A percentile compares a stretch with the other conserved stretches of the same genome.
Evolutionary conservation across 257 asterid genomes (phyloP).

Genomic region (Primulina huaijiensis): DNA sequence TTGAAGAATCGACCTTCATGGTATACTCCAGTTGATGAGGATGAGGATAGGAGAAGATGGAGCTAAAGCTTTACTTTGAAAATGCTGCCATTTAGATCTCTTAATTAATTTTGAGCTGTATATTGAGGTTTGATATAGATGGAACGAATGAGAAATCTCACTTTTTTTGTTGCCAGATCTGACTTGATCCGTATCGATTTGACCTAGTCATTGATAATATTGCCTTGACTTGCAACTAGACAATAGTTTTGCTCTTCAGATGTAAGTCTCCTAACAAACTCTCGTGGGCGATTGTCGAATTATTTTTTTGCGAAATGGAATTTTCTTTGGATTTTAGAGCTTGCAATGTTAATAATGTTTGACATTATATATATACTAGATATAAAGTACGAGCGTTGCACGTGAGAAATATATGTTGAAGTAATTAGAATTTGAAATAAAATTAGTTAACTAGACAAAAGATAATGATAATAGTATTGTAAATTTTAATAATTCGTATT

Average conservation of each 20-base stretch:
- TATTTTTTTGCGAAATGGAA: too few species aligned
- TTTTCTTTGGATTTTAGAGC: neutral
- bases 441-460: too few species aligned
- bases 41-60: conserved; percentile 87
- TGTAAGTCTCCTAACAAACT: neutral
- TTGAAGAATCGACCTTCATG: conserved; percentile 73
- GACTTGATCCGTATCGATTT: neutral
- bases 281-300: neutral
- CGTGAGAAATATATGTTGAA: too few species aligned
- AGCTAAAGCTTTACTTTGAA: conserved; percentile 31
- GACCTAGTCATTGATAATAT: neutral
- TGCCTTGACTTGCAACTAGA: neutral
- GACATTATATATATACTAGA: neutral
- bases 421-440: too few species aligned
- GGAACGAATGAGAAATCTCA: conserved; percentile 1
- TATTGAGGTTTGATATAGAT: conserved; percentile 10
- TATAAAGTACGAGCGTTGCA: too few species aligned
- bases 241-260: neutral
- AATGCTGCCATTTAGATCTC: neutral
- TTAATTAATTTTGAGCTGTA: neutral
- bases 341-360: too few species aligned
- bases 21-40: conserved; percentile 86
- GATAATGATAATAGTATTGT: too few species aligned
- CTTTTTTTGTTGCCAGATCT: neutral
- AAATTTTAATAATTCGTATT: too few species aligned